Evolutionary conservation across 148 eudicot species (phyloP), one percentile per base, ranked within the genome.

Genomic region (Arctostaphylos glauca): DNA sequence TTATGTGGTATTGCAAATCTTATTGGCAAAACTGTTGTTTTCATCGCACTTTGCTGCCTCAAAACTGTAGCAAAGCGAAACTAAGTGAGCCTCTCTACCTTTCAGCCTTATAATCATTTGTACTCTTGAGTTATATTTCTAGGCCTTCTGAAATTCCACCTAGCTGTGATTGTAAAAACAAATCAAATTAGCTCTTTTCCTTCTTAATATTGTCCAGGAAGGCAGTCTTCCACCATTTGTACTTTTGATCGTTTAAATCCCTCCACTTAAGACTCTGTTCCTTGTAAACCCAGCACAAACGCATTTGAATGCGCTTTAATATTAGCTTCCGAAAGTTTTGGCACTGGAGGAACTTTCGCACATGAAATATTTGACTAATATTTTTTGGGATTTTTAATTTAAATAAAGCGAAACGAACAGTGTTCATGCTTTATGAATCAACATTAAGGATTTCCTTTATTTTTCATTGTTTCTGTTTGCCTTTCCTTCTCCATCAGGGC

Each of bases 401-500:
- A 16, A 66, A 12, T 15, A 2, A 55, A 38, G n/a, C n/a, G 47
- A 5, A 55, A 55, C 16, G 66, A 38, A 38, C 14, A 16, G 15
- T 15, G 56, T 55, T 78, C 12, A 10, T 31, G 62, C n/a, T 7
- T 38, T 14, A 38, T 9, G 47, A 53, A 13, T 52, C 18, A 23
- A 25, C 25, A 7, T 18, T 18, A 9, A 77, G 31, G 48, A 77
- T 9, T 77, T 38, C 2, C 0, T n/a, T 60, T 79, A 46, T 9
- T 47, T 76, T 50, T 76, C 44, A 5, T 12, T 14, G 60, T 60
- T 44, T n/a, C 9, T 46, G 12, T 48, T 80, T 25, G 6, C 74
- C 47, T 80, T 66, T 64, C 46, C 56, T 80, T 25, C 16, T 80
- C 53, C 82, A 49, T 23, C 82, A 80, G 82, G 82, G 82, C 47